A percentile compares a stretch with the other conserved stretches of the same genome.
Conservation (phyloP, 805 yeast species). For the Candida ponderosae region DNA sequence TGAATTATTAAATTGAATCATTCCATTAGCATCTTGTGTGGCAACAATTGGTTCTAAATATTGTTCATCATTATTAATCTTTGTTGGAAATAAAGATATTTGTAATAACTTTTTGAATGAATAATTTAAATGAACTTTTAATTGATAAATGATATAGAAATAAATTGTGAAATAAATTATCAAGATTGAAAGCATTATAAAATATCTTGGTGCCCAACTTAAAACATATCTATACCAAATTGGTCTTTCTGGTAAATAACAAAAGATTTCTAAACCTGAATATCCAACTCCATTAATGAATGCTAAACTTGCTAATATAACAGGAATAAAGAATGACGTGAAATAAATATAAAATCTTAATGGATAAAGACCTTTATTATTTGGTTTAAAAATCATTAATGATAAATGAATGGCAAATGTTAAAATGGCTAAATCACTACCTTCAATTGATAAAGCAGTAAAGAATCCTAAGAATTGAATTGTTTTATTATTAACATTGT, state of each 20-base stretch:
- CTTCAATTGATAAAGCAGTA: constrained; percentile 74
- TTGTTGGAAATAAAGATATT: not conserved
- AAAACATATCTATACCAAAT: constrained; percentile 66
- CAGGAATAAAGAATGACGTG: constrained; percentile 51
- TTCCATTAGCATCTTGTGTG: constrained; percentile 1
- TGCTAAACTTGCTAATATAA: constrained; percentile 63
- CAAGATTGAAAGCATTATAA: constrained; percentile 54
- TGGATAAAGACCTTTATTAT: constrained; percentile 52
- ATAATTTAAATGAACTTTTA: not conserved
- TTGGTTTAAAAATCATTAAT: constrained; percentile 60
- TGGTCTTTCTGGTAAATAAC: constrained; percentile 69
- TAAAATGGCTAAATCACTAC: constrained; percentile 78
- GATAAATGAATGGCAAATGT: constrained; percentile 81
- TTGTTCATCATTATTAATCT: not conserved
- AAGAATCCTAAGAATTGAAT: constrained; percentile 50
- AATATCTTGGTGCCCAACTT: constrained; percentile 78
- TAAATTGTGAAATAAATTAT: constrained; percentile 65
- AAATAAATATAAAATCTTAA: constrained; percentile 52
- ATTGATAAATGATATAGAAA: constrained; percentile 56
- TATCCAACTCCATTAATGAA: constrained; percentile 54
- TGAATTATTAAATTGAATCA: constrained; percentile 19
- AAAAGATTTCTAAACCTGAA: constrained; percentile 61
- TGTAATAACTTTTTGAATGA: not conserved
- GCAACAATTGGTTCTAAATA: not conserved
- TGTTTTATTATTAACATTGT: constrained; percentile 4